Evolutionary conservation across 208 protist species (phyloP).

Genomic region (Acanthamoeba lenticulata): DNA sequence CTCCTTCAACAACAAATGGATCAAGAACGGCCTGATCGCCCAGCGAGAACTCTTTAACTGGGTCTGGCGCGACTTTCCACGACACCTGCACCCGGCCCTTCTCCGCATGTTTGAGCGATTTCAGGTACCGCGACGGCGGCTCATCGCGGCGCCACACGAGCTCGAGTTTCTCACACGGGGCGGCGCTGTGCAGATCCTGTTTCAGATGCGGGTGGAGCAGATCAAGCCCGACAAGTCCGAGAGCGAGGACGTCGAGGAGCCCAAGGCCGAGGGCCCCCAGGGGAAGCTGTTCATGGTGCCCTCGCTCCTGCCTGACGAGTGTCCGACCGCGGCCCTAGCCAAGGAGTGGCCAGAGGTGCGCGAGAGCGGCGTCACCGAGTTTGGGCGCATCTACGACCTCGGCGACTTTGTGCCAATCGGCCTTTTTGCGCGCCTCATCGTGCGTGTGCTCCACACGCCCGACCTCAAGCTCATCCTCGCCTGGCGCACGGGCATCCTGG

Average conservation of each 20-base stretch:
- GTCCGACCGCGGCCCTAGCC: not conserved
- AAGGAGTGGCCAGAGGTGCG: not conserved
- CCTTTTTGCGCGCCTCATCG: conserved; percentile 46
- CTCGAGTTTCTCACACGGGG: not conserved
- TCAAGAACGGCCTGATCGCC: conserved; percentile 51
- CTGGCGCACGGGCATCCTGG: conserved; percentile 30
- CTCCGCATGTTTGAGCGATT: conserved; percentile 42
- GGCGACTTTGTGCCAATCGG: conserved; percentile 38
- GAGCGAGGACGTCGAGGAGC: not conserved
- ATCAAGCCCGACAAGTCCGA: not conserved
- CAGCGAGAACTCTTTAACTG: conserved; percentile 38
- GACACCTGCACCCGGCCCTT: conserved; percentile 3
- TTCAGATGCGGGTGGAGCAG: not conserved
- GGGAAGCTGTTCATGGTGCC: conserved; percentile 35
- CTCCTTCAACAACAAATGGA: conserved; percentile 57
- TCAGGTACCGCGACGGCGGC: conserved; percentile 32
- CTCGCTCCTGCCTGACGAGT: conserved; percentile 1
- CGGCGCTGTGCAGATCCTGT: not conserved
- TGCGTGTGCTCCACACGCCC: conserved; percentile 23
- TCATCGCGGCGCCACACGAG: not conserved
- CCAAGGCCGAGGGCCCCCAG: not conserved
- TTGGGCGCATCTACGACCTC: conserved; percentile 30
- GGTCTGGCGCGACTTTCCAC: conserved; percentile 59
- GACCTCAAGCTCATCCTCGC: not conserved
- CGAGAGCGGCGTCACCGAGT: not conserved